These are phyloP conservation scores for Taphrina pruni DNA, from an alignment of 1,139 yeast species.

Conservation along the genomic window DNA sequence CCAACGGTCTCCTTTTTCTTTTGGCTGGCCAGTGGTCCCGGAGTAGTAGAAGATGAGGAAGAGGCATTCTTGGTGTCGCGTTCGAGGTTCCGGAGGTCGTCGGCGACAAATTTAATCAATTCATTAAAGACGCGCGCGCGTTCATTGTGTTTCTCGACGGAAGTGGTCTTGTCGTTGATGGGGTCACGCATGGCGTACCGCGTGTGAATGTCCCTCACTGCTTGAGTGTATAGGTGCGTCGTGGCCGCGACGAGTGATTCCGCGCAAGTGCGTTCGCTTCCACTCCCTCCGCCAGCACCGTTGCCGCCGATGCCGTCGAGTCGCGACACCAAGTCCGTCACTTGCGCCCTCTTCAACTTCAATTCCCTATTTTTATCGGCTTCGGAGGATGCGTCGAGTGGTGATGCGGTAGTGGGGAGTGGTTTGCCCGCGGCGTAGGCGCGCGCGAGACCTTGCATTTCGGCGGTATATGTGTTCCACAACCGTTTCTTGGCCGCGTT, in stretches of 20 bases:
- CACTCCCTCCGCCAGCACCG: no score
- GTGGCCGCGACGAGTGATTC: conserved; percentile 30
- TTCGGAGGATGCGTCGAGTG: neutral
- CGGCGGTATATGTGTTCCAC: conserved; percentile 32
- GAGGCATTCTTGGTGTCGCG: conserved; percentile 6
- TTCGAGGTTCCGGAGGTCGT: conserved; percentile 26
- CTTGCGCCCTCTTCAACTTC: conserved; percentile 8
- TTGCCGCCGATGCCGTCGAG: conserved; percentile 3
- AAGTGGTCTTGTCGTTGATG: conserved; percentile 36
- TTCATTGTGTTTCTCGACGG: conserved; percentile 34
- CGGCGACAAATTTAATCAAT: conserved; percentile 24
- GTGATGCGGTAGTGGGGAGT: conserved; percentile 16
- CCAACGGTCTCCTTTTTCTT: conserved; percentile 27
- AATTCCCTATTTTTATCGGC: neutral
- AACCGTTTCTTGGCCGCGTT: conserved; percentile 28
- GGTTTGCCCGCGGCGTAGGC: conserved; percentile 28
- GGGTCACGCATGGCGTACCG: conserved; percentile 36
- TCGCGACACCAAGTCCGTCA: neutral
- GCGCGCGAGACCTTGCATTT: conserved; percentile 39
- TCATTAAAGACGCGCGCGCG: conserved; percentile 38
- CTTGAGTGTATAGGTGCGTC: conserved; percentile 25
- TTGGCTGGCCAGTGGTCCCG: neutral
- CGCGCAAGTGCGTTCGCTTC: conserved; percentile 25
- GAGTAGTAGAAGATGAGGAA: neutral
- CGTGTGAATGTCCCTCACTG: conserved; percentile 22